Evolutionary conservation across 306 rosid species (phyloP).

Genomic region (Prunus armeniaca): DNA sequence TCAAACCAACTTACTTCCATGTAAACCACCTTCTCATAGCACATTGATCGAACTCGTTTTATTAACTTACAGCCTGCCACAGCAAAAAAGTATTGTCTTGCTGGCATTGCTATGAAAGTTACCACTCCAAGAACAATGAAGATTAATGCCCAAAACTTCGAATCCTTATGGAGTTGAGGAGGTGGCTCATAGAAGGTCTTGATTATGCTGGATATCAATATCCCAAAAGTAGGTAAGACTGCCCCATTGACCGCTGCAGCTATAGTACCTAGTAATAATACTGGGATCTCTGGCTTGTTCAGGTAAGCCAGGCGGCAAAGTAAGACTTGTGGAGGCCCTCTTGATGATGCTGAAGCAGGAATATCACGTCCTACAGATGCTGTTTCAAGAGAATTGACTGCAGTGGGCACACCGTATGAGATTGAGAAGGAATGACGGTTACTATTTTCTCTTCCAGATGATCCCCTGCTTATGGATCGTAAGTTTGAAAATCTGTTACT

Average conservation of each 20-base stretch:
- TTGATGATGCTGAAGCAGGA: slow-evolving; percentile 20
- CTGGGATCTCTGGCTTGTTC: slow-evolving; percentile 76
- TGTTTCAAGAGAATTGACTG: slow-evolving; percentile 19
- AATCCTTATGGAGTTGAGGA: slow-evolving; percentile 50
- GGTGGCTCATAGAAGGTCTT: slow-evolving; percentile 60
- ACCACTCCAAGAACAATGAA: slow-evolving; percentile 42
- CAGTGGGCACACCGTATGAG: slow-evolving; percentile 35
- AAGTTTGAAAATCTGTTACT: slow-evolving; percentile 20
- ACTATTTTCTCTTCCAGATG: slow-evolving; percentile 51
- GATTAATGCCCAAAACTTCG: slow-evolving; percentile 59
- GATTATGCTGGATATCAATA: slow-evolving; percentile 42
- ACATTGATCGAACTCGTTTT: slow-evolving; percentile 51
- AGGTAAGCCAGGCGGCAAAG: slow-evolving; percentile 55
- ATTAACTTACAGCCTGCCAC: slow-evolving; percentile 72
- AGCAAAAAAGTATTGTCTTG: slow-evolving; percentile 51
- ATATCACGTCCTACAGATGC: slow-evolving; percentile 22
- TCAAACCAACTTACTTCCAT: slow-evolving; percentile 88
- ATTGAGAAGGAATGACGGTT: slow-evolving; percentile 42
- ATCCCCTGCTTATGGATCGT: slow-evolving; percentile 48
- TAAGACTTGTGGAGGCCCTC: slow-evolving; percentile 37
- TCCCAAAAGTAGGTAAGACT: slow-evolving; percentile 45
- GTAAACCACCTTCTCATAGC: slow-evolving; percentile 62
- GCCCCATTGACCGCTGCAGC: slow-evolving; percentile 56
- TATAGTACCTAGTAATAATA: slow-evolving; percentile 47
- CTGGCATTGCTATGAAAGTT: slow-evolving; percentile 36